These are phyloP conservation scores for Rhododendron henanense DNA, from an alignment of 148 eudicot genomes.

Conservation along the genomic window DNA sequence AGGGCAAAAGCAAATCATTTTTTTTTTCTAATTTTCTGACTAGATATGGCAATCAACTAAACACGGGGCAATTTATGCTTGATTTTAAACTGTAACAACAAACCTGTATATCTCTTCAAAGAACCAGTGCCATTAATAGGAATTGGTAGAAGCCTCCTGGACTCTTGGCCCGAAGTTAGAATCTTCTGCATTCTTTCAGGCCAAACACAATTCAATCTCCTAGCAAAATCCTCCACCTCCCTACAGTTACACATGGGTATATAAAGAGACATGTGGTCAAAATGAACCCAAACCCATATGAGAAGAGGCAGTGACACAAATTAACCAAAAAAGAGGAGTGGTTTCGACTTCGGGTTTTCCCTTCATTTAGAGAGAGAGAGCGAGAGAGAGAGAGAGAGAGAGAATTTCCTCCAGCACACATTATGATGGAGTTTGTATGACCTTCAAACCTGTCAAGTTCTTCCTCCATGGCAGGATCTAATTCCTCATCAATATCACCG, in stretches of 20 bases:
- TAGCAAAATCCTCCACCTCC: slow-evolving; percentile 58
- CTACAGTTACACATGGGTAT: slow-evolving; percentile 26
- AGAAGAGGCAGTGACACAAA: background rate
- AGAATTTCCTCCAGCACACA: background rate
- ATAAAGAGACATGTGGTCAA: background rate
- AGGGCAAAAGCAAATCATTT: background rate
- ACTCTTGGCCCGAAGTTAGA: slow-evolving; percentile 44
- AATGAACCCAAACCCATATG: background rate
- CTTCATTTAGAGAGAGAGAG: no score
- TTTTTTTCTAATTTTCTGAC: background rate
- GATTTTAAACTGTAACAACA: background rate
- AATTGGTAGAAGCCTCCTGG: slow-evolving; percentile 37
- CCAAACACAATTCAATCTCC: slow-evolving; percentile 80
- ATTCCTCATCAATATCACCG: slow-evolving; percentile 64
- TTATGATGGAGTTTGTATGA: background rate
- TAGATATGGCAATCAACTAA: background rate
- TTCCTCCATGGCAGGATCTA: slow-evolving; percentile 85
- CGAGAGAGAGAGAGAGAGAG: background rate
- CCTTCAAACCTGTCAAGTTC: slow-evolving; percentile 66
- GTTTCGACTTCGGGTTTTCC: background rate
- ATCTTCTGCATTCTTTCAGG: slow-evolving; percentile 77
- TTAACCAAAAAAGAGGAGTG: background rate
- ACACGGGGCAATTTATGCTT: background rate
- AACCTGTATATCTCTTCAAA: slow-evolving; percentile 40
- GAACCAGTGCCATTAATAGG: slow-evolving; percentile 42